These are phyloP conservation scores for Papiliotrema fonsecae DNA, from an alignment of 1,284 basidiomycete genomes.

Conservation along the genomic window DNA sequence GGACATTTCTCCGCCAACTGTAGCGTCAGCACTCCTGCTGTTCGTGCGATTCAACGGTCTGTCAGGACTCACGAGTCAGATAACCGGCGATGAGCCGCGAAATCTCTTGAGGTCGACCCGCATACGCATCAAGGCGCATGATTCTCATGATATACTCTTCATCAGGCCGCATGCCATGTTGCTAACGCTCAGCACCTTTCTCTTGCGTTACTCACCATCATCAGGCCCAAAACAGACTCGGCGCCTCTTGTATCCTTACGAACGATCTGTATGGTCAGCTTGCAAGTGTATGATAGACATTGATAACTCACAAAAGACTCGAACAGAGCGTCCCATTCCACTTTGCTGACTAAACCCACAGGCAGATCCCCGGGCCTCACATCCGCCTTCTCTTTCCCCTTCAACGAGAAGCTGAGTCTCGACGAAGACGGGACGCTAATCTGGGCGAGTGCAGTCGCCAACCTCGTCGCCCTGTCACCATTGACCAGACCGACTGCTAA, in stretches of 20 bases:
- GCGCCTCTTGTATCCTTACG: not conserved
- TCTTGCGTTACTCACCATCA: conserved; percentile 1
- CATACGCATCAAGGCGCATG: not conserved
- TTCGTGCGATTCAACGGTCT: too few species aligned
- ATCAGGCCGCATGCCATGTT: not conserved
- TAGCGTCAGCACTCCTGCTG: too few species aligned
- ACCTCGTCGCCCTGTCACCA: not conserved
- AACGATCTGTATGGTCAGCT: not conserved
- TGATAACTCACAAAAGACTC: conserved; percentile 3
- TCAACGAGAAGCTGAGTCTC: not conserved
- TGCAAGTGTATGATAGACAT: not conserved
- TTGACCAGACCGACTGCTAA: not conserved
- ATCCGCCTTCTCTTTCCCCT: conserved; percentile 5
- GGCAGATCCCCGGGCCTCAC: not conserved
- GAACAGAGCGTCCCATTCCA: conserved; percentile 7
- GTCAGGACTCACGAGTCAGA: not conserved
- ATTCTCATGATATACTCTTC: not conserved
- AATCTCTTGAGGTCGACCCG: not conserved
- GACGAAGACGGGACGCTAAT: not conserved
- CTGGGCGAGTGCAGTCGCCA: not conserved
- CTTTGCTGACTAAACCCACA: not conserved
- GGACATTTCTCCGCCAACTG: not conserved
- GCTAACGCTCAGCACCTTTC: not conserved
- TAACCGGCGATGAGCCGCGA: not conserved
- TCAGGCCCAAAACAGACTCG: not conserved